A percentile compares a stretch with the other conserved stretches of the same genome.
These are phyloP conservation scores for Epichloe bromicola DNA, from an alignment of 2,329 filamentous ascomycete species.

Conservation along the genomic window DNA sequence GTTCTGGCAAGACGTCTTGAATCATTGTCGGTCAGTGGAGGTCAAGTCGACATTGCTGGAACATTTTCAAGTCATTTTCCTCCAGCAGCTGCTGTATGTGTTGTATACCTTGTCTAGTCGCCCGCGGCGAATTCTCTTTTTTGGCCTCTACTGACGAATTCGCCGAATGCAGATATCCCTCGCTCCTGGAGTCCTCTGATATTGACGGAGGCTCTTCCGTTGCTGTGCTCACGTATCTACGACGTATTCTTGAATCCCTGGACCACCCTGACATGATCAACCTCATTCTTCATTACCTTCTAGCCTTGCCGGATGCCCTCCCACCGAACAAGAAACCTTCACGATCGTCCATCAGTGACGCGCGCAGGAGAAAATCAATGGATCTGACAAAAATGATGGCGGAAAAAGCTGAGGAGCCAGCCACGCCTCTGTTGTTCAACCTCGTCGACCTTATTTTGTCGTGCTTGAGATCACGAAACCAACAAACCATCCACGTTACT, in stretches of 20 bases:
- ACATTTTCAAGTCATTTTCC: slow-evolving; percentile 92
- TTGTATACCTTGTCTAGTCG: no score
- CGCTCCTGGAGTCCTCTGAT: slow-evolving; percentile 89
- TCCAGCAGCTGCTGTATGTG: slow-evolving; percentile 79
- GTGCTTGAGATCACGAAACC: slow-evolving; percentile 70
- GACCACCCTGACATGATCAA: slow-evolving; percentile 92
- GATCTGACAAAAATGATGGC: slow-evolving; percentile 73
- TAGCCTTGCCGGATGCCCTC: slow-evolving; percentile 58
- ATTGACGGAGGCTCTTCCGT: slow-evolving; percentile 94
- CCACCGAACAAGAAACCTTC: slow-evolving; percentile 22
- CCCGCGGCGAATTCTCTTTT: background rate
- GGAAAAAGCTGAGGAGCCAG: slow-evolving; percentile 56
- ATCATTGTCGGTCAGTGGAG: slow-evolving; percentile 84
- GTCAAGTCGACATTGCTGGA: slow-evolving; percentile 88
- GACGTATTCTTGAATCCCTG: slow-evolving; percentile 77
- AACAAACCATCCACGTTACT: slow-evolving; percentile 81
- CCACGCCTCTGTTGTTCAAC: slow-evolving; percentile 81
- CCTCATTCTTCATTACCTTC: slow-evolving; percentile 81
- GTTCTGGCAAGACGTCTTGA: slow-evolving; percentile 97
- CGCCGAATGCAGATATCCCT: slow-evolving; percentile 61
- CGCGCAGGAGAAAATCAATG: slow-evolving; percentile 76
- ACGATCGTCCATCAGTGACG: slow-evolving; percentile 47
- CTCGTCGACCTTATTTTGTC: slow-evolving; percentile 81
- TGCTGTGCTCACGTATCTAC: slow-evolving; percentile 85
- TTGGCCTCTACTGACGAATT: background rate